Conservation (phyloP, 2,329 filamentous ascomycete genomes). For the Stylonectria norvegica region DNA sequence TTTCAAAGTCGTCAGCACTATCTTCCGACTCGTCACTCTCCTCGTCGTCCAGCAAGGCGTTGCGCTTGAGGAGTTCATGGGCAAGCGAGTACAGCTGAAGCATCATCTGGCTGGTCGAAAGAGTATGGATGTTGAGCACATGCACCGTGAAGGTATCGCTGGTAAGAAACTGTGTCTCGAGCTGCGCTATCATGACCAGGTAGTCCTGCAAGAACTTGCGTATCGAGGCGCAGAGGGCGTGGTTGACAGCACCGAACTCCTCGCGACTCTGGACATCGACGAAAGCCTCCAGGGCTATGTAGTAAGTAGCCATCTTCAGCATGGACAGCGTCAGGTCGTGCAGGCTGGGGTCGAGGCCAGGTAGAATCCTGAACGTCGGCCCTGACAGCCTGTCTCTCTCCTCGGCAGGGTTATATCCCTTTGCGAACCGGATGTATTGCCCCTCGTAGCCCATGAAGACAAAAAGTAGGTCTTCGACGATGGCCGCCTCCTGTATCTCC, state of each 20-base stretch:
- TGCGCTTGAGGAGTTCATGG: slow-evolving; percentile 82
- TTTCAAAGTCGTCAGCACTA: slow-evolving; percentile 81
- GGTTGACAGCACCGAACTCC: slow-evolving; percentile 91
- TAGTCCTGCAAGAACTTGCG: slow-evolving; percentile 91
- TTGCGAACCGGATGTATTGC: slow-evolving; percentile 88
- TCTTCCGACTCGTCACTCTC: slow-evolving; percentile 68
- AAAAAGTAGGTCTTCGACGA: slow-evolving; percentile 87
- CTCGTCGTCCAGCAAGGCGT: slow-evolving; percentile 81
- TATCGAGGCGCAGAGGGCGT: slow-evolving; percentile 93
- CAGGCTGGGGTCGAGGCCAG: slow-evolving; percentile 85
- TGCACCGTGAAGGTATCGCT: slow-evolving; percentile 89
- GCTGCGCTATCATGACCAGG: slow-evolving; percentile 83
- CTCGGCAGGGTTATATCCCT: slow-evolving; percentile 75
- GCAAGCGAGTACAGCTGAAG: slow-evolving; percentile 84
- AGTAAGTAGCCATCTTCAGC: slow-evolving; percentile 92
- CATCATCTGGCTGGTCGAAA: slow-evolving; percentile 88
- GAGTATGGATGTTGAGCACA: slow-evolving; percentile 85
- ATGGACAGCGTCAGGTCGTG: slow-evolving; percentile 84
- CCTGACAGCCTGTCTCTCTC: slow-evolving; percentile 86
- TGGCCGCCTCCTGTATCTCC: slow-evolving; percentile 78
- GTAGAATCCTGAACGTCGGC: slow-evolving; percentile 73
- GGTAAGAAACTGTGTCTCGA: slow-evolving; percentile 89
- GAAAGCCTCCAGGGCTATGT: slow-evolving; percentile 85
- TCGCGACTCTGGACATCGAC: slow-evolving; percentile 91
- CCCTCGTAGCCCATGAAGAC: slow-evolving; percentile 98